phyloP scores from a whole-genome alignment of 495 filamentous ascomycete genomes.

The Penicillium goetzii region DNA sequence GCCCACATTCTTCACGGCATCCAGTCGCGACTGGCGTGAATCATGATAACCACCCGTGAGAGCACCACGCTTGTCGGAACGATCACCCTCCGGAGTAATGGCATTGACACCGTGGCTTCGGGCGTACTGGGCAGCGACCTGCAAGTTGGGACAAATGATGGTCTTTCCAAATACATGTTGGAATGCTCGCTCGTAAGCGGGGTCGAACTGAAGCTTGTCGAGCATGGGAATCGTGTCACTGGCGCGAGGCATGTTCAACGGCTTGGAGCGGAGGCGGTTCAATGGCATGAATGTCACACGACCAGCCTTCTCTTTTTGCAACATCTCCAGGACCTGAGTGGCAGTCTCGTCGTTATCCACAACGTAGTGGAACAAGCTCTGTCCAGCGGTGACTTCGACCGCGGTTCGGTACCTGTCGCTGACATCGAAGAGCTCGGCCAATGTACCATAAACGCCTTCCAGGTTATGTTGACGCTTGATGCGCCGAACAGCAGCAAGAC shows the following conservation, averaged over 20 bases:
- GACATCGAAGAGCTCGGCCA: constrained; percentile 89
- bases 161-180: constrained; percentile 94
- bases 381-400: constrained; percentile 90
- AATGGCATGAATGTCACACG: constrained; percentile 95
- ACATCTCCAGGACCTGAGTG: constrained; percentile 73
- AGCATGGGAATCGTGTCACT: constrained; percentile 87
- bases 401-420: constrained; percentile 84
- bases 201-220: constrained; percentile 80
- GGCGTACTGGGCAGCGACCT: constrained; percentile 84
- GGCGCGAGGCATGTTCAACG: constrained; percentile 76
- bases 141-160: constrained; percentile 87
- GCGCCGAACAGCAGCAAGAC: constrained; percentile 77
- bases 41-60: constrained; percentile 94
- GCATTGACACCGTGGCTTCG: constrained; percentile 87
- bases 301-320: constrained; percentile 80
- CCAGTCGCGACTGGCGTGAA: constrained; percentile 75
- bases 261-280: constrained; percentile 70
- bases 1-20: constrained; percentile 76
- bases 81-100: constrained; percentile 92
- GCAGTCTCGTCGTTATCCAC: constrained; percentile 92
- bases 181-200: constrained; percentile 79
- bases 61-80: constrained; percentile 89
- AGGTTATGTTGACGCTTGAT: constrained; percentile 77
- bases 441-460: constrained; percentile 86
- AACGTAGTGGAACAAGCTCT: constrained; percentile 94